Conservation (phyloP, 495 filamentous ascomycete genomes). For the Hypoxylon intermedium region DNA sequence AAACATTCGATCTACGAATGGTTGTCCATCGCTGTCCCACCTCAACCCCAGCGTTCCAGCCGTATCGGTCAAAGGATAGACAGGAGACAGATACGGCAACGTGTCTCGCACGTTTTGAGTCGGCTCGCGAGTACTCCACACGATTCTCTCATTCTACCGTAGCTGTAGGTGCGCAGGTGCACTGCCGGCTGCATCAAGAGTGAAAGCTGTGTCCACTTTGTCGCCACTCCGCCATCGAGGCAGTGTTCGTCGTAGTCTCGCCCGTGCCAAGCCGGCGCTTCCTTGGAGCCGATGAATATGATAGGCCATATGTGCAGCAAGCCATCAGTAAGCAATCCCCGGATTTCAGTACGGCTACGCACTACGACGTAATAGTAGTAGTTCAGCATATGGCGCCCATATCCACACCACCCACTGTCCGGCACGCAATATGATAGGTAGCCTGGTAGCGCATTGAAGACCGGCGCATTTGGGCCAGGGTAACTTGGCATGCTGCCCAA, state of each 20-base stretch:
- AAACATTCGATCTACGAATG: conserved; percentile 30
- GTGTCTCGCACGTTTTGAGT: conserved; percentile 12
- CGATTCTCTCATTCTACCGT: background rate
- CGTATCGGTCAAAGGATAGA: conserved; percentile 19
- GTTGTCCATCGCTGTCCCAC: conserved; percentile 2
- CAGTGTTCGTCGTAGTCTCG: conserved; percentile 2
- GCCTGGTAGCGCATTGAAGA: conserved; percentile 12
- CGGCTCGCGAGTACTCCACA: conserved; percentile 3
- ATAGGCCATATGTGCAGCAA: conserved; percentile 23
- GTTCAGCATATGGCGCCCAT: conserved; percentile 9
- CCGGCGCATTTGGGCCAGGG: conserved; percentile 12
- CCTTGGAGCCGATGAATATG: conserved; percentile 17
- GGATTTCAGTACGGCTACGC: conserved; percentile 24
- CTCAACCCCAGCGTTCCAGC: background rate
- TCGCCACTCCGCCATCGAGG: background rate
- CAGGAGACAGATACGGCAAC: conserved; percentile 23
- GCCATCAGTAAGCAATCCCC: conserved; percentile 35
- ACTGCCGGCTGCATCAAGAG: too few relatives aligned
- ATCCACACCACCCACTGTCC: conserved; percentile 26
- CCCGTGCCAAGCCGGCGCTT: conserved; percentile 10
- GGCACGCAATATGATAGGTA: conserved; percentile 17
- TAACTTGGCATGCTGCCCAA: conserved; percentile 22
- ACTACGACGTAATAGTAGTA: conserved; percentile 6
- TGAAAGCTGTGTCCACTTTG: too few relatives aligned
- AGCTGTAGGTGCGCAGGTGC: too few relatives aligned